Evolutionary conservation across 371 early-diverging fungal genomes (phyloP).

Genomic region (Blastocladiella emersonii): DNA sequence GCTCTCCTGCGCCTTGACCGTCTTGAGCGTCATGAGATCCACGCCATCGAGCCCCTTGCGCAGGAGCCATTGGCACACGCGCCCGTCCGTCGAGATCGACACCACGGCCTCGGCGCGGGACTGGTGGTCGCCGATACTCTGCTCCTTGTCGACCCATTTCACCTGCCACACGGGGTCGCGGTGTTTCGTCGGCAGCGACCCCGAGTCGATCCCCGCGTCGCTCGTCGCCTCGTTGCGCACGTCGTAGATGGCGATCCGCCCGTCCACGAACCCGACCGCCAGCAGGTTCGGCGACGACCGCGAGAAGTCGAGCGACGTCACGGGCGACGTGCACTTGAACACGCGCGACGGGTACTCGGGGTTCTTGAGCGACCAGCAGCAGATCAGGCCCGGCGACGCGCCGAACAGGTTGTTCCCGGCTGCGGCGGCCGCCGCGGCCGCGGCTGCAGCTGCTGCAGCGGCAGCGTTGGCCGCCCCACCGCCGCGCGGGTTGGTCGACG

Average conservation of each 20-base stretch:
- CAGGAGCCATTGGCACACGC: slow-evolving; percentile 33
- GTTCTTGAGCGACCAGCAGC: slow-evolving; percentile 37
- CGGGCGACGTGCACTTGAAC: slow-evolving; percentile 19
- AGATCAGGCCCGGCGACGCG: slow-evolving; percentile 21
- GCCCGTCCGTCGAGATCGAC: slow-evolving; percentile 28
- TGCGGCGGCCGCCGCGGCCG: slow-evolving; percentile 5
- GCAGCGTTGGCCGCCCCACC: background rate
- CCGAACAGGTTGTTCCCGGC: no score
- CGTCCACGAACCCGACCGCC: slow-evolving; percentile 30
- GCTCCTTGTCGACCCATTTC: slow-evolving; percentile 35
- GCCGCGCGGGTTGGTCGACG: no score
- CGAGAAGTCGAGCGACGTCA: slow-evolving; percentile 32
- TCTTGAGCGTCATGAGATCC: slow-evolving; percentile 37
- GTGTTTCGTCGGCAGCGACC: slow-evolving; percentile 29
- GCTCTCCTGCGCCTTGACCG: slow-evolving; percentile 17
- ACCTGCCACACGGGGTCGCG: slow-evolving; percentile 43
- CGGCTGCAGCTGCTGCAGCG: background rate
- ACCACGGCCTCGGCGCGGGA: slow-evolving; percentile 2
- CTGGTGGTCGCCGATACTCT: slow-evolving; percentile 20
- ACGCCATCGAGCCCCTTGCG: slow-evolving; percentile 28
- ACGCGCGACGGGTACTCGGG: slow-evolving; percentile 37
- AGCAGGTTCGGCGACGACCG: slow-evolving; percentile 24
- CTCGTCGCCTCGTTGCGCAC: slow-evolving; percentile 17
- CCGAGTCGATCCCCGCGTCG: slow-evolving; percentile 10
- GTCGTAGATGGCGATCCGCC: slow-evolving; percentile 30